Base-by-base conservation (phyloP, 768 basidiomycete species). In the Psilocybe subaeruginosa region DNA sequence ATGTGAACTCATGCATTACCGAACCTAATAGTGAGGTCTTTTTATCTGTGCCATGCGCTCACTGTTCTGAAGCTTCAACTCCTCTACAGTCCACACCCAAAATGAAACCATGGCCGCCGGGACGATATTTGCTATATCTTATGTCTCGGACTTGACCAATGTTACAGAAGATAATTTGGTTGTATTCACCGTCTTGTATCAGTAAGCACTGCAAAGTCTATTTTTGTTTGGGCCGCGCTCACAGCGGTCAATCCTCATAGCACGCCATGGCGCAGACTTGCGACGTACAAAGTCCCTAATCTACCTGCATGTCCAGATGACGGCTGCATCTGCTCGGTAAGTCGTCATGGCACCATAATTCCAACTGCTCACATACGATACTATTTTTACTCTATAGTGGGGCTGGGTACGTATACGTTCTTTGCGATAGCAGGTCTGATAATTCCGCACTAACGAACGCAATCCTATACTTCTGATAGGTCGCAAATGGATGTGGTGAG, bases 41-140 rank as follows among this genome's bases (percentile, higher is more conserved):
- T 45, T 51, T 8, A 8, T 43, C 29, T 35, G 14, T 37, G 8
- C 43, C 33, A 30, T 46, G 37, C 31, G 23, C 3, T 47, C 19
- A 8, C 31, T 30, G 39, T n/a, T 23, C 23, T 48, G 64, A 17
- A 66, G 27, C 12, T 54, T 35, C 12, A 4, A 14, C 2, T 29
- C 16, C 23, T 14, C 55, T 48, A 6, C 54, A 82, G 80, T 82
- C 19, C 80, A 82, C 59, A 76, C 80, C 3, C 75, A 78, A 63
- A 82, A 79, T 55, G 72, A 81, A 63, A 73, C 70, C 30, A 79
- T 78, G 78, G 80, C 80, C 9, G 69, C 80, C 3, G 80, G 80
- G n/a, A 78, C 79, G 8, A 74, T 72, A 1, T 81, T 82, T 61
- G 79, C 80, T 3, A 82, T 80, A 39, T 80, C 80, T 2, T 80